Percentiles rank a stretch among this genome's conserved stretches.
Conservation (phyloP, 345 rosid species). For the Lenwebbia sp. region DNA sequence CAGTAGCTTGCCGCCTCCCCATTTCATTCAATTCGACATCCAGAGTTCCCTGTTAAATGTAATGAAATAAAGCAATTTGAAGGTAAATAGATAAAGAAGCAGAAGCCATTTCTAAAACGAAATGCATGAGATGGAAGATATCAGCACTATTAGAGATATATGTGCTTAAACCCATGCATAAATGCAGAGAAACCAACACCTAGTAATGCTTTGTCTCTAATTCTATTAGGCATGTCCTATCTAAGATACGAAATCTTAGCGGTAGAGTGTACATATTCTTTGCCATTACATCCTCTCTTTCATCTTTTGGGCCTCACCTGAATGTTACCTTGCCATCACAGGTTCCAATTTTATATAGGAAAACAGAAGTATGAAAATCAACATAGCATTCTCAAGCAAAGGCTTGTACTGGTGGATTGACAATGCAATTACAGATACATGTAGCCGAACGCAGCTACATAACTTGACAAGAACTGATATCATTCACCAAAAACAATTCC, state of each 20-base stretch:
- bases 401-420: neutral
- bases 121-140: neutral
- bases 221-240: neutral
- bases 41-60: constrained; percentile 49
- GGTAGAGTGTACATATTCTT: neutral
- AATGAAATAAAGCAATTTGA: neutral
- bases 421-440: neutral
- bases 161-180: neutral
- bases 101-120: neutral
- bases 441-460: neutral
- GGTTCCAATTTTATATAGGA: neutral
- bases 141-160: neutral
- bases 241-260: neutral
- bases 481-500: neutral
- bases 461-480: neutral
- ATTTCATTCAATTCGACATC: constrained; percentile 72
- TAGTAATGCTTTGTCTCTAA: neutral
- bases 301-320: neutral
- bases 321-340: neutral
- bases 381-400: neutral
- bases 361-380: neutral
- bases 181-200: neutral
- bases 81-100: neutral
- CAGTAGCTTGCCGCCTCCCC: constrained; percentile 65
- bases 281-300: neutral